Conservation (phyloP, 768 basidiomycete species). For the Atractiella rhizophila region DNA sequence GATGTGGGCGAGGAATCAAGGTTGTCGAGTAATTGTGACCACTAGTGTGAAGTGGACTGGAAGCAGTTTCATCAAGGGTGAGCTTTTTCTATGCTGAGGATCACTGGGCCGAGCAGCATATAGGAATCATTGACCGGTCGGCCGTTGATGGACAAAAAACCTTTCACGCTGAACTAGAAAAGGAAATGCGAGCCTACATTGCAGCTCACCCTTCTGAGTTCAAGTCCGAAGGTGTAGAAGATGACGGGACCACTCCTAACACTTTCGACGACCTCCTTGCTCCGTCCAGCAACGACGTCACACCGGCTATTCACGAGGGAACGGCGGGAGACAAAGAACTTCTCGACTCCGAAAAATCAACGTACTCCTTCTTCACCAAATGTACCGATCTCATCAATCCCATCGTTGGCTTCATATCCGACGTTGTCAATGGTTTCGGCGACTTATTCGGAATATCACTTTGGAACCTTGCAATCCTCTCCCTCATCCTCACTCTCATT, state of each 20-base stretch:
- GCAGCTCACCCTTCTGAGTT: conserved; percentile 72
- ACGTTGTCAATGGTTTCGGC: conserved; percentile 6
- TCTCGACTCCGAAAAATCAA: neutral
- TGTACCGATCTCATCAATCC: conserved; percentile 9
- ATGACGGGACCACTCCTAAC: neutral
- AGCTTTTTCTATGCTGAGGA: conserved; percentile 3
- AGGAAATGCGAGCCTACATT: conserved; percentile 67
- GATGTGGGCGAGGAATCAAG: conserved; percentile 64
- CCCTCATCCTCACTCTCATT: conserved; percentile 45
- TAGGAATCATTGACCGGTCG: conserved; percentile 80
- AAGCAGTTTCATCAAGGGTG: conserved; percentile 85
- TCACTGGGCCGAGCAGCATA: neutral
- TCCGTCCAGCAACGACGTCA: neutral
- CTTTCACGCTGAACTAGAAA: conserved; percentile 60
- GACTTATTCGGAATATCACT: conserved; percentile 8
- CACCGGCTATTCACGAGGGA: neutral
- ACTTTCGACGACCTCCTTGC: neutral
- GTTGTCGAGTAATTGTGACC: conserved; percentile 58
- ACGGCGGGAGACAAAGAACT: neutral
- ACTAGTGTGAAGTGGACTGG: conserved; percentile 90
- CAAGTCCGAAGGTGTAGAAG: conserved; percentile 37
- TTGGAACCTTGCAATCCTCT: conserved; percentile 38
- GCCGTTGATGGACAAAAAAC: conserved; percentile 73
- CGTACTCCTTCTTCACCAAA: conserved; percentile 1
- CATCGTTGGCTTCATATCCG: conserved; percentile 6